Evolutionary conservation across 805 yeast genomes (phyloP).

Genomic region (Myxozyma kluyveri): DNA sequence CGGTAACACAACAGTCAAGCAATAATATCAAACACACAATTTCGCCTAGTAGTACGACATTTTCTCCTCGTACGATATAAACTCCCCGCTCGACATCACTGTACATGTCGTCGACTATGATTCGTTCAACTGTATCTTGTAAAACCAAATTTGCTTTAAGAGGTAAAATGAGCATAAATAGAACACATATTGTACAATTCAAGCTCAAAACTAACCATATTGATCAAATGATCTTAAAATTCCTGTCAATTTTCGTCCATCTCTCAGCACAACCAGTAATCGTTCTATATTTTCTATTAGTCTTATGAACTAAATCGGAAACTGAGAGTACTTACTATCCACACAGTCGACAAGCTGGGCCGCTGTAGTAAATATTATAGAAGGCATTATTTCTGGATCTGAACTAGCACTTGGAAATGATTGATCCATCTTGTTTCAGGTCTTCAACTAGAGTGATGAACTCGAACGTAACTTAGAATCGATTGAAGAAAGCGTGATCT

Average conservation of each 20-base stretch:
- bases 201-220: constrained; percentile 47
- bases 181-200: background rate
- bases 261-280: constrained; percentile 81
- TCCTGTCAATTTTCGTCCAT: constrained; percentile 85
- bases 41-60: constrained; percentile 90
- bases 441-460: no score
- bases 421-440: no score
- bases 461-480: no score
- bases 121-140: constrained; percentile 86
- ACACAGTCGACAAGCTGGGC: constrained; percentile 44
- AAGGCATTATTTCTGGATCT: no score
- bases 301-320: background rate
- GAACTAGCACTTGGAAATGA: no score
- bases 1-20: background rate
- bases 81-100: constrained; percentile 80
- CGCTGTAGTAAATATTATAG: constrained; percentile 46
- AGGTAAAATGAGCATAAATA: background rate
- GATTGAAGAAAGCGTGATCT: no score
- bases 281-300: constrained; percentile 45
- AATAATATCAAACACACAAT: constrained; percentile 44
- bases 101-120: constrained; percentile 55
- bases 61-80: constrained; percentile 90
- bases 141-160: constrained; percentile 72
- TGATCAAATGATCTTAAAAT: constrained; percentile 93
- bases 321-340: constrained; percentile 36